Base-by-base conservation (phyloP, 192 early-diverging fungal species). In the Coemansia sp. region DNA sequence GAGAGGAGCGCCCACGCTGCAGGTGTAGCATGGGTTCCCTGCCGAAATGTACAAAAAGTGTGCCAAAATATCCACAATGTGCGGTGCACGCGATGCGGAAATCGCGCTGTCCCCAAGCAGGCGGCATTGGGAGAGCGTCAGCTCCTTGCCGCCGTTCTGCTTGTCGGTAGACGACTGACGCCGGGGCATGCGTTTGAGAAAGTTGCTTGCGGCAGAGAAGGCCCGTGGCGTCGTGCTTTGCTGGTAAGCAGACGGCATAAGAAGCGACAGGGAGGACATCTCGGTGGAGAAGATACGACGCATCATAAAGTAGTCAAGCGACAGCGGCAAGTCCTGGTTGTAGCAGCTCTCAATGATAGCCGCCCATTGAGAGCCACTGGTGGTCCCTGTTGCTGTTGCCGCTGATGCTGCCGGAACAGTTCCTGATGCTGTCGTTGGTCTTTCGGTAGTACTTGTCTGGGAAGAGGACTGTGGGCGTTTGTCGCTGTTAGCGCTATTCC, bases 281-380 rank as follows among this genome's bases (percentile, higher is more conserved):
- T 82, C 79, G 18, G 74, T 82, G 16, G 73, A 64, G 40, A 82
- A 82, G 22, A 82, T 61, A 16, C 78, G 78, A 5, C 78, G 73
- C 47, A 81, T 69, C 78, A 81, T 69, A 65, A 58, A 73, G 55
- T 72, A 67, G 68, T 81, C 78, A 19, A 81, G 70, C 6, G 63
- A 21, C 39, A 81, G 69, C 10, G 78, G 78, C 43, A 73, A 68
- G 1, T 63, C 49, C 39, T 65, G 61, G 18, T 56, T 41, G 4
- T 66, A 47, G 64, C 70, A 72, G 61, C 62, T 61, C 11, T 72
- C 73, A 46, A 81, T 56, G 11, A 73, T 45, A 2, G 67, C 16
- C 15, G 48, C 19, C 78, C 78, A 81, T 26, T 72, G 57, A 11
- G 60, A 37, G 32, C 32, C 32, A 32, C 32, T 32, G 32, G 32